phyloP scores from a whole-genome alignment of 148 eudicot species.

The Vaccinium vitisidaea region DNA sequence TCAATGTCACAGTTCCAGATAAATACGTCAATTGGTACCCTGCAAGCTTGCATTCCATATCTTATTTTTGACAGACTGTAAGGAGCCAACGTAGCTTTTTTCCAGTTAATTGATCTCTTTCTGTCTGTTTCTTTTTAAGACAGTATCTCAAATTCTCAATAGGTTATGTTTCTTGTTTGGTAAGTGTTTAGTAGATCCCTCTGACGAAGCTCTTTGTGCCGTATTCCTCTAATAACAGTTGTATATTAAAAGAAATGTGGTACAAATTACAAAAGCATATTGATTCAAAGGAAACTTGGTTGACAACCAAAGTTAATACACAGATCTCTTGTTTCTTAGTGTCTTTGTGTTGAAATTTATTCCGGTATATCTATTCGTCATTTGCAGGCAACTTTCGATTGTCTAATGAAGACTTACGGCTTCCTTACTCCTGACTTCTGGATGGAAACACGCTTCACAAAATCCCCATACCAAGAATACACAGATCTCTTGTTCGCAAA shows the following conservation, averaged over 20 bases:
- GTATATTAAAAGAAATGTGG: not conserved
- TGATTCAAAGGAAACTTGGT: not conserved
- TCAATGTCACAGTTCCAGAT: not conserved
- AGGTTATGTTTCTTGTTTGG: not conserved
- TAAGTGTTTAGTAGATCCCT: not conserved
- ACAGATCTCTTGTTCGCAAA: constrained; percentile 59
- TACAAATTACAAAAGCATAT: not conserved
- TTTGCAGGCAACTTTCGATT: constrained; percentile 73
- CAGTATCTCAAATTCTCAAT: not conserved
- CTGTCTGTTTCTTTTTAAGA: not conserved
- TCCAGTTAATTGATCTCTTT: not conserved
- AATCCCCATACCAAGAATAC: constrained; percentile 70
- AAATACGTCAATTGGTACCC: not conserved
- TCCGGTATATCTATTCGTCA: not conserved
- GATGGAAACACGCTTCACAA: constrained; percentile 63
- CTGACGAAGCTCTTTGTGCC: not conserved
- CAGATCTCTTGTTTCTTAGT: not conserved
- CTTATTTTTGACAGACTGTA: not conserved
- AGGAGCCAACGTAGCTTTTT: not conserved
- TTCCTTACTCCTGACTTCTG: constrained; percentile 76
- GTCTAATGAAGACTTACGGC: constrained; percentile 69
- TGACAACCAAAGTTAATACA: no score
- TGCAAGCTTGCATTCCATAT: not conserved
- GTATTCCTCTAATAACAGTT: not conserved
- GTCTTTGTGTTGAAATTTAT: not conserved